A percentile compares a stretch with the other conserved stretches of the same genome.
Conservation (phyloP, 306 rosid species). For the Pueraria montana region DNA sequence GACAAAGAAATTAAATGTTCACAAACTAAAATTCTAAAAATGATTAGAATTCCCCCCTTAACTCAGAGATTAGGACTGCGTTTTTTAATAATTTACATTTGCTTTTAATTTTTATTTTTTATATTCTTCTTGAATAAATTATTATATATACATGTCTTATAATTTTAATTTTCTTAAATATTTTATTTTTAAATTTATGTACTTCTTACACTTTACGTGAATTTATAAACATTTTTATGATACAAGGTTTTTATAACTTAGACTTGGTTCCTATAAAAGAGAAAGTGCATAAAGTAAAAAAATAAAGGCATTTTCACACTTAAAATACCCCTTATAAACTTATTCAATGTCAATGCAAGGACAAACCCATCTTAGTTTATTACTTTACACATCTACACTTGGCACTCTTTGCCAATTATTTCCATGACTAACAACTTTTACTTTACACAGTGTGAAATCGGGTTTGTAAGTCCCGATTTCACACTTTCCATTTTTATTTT, state of each 20-base stretch:
- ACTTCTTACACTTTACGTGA: neutral
- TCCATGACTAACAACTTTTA: too few species aligned
- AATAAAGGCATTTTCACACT: neutral
- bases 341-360: neutral
- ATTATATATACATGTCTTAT: neutral
- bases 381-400: conserved; percentile 1
- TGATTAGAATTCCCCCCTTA: too few species aligned
- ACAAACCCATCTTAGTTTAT: neutral
- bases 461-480: too few species aligned
- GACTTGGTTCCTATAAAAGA: neutral
- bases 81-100: neutral
- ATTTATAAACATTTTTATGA: neutral
- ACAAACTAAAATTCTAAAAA: neutral
- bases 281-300: neutral
- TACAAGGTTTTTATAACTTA: neutral
- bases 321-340: neutral
- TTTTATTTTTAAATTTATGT: neutral
- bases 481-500: too few species aligned
- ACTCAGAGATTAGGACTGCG: too few species aligned
- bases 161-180: neutral
- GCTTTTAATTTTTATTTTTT: neutral
- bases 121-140: neutral
- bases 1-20: neutral
- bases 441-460: too few species aligned
- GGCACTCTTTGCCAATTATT: too few species aligned